phyloP scores from a whole-genome alignment of 2,329 filamentous ascomycete genomes.

The Diaporthe citrichinensis region DNA sequence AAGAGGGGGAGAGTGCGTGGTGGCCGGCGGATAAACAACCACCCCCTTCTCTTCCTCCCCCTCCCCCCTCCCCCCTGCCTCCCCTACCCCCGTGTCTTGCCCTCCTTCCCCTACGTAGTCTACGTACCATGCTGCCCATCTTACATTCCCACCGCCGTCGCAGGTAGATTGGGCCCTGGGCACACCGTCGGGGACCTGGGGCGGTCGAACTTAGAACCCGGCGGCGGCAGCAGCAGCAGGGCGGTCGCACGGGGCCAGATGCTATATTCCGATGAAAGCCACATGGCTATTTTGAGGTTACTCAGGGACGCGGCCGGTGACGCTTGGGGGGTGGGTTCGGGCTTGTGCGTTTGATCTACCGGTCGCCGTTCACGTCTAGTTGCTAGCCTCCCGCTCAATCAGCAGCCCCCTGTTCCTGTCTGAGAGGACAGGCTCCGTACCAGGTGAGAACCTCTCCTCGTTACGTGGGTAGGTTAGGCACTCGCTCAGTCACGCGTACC shows the following conservation, averaged over 20 bases:
- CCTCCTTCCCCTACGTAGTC: neutral
- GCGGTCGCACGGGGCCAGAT: conserved; percentile 29
- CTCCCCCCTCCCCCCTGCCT: neutral
- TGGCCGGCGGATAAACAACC: neutral
- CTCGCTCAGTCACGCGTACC: neutral
- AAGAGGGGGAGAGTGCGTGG: neutral
- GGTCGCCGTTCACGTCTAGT: conserved; percentile 32
- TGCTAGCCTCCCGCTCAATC: neutral
- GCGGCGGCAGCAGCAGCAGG: neutral
- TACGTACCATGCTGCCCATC: neutral
- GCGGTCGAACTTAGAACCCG: conserved; percentile 22
- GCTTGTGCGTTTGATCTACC: conserved; percentile 33
- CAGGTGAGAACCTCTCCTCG: neutral
- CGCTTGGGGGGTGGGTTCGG: conserved; percentile 20
- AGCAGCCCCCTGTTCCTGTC: neutral
- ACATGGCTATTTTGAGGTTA: conserved; percentile 34
- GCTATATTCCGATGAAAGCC: conserved; percentile 35
- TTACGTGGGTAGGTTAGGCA: neutral
- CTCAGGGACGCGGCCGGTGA: conserved; percentile 32
- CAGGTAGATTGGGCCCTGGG: conserved; percentile 30
- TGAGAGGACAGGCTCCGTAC: neutral
- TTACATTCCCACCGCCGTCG: neutral
- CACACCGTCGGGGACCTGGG: conserved; percentile 13
- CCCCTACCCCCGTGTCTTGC: conserved; percentile 8
- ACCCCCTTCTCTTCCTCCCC: neutral